Conservation (phyloP, 345 rosid species). For the Atalantia buxifolia region DNA sequence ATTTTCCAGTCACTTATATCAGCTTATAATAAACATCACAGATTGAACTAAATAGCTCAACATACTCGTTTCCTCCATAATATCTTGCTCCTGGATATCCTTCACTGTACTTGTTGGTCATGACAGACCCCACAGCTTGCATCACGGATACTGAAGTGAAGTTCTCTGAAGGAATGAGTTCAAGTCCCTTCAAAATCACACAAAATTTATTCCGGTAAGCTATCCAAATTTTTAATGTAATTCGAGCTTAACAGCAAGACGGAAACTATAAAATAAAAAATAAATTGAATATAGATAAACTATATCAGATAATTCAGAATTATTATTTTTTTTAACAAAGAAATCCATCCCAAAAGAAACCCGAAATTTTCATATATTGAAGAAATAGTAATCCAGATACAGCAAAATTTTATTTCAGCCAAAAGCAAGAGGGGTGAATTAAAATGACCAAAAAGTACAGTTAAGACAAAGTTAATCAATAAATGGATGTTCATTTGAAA, state of each 20-base stretch:
- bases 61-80: slow-evolving; percentile 99
- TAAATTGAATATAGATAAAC: background rate
- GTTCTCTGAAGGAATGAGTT: slow-evolving; percentile 97
- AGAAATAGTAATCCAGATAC: background rate
- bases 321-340: background rate
- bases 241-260: background rate
- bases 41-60: background rate
- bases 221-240: background rate
- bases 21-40: background rate
- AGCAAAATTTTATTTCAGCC: background rate
- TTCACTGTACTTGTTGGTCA: slow-evolving; percentile 99
- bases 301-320: background rate
- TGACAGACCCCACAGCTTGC: slow-evolving; percentile 99
- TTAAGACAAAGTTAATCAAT: background rate
- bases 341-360: background rate
- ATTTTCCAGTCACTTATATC: background rate
- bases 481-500: background rate
- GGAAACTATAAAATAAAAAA: background rate
- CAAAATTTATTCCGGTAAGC: slow-evolving; percentile 5
- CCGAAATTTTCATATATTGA: background rate
- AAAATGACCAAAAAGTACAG: background rate
- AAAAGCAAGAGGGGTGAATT: background rate
- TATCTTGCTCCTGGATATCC: slow-evolving; percentile 99
- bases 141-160: slow-evolving; percentile 97
- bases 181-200: slow-evolving; percentile 69